Percentiles rank a stretch among this genome's conserved stretches.
phyloP scores from a whole-genome alignment of 768 basidiomycete species.

The Phaeotremella fagi region DNA sequence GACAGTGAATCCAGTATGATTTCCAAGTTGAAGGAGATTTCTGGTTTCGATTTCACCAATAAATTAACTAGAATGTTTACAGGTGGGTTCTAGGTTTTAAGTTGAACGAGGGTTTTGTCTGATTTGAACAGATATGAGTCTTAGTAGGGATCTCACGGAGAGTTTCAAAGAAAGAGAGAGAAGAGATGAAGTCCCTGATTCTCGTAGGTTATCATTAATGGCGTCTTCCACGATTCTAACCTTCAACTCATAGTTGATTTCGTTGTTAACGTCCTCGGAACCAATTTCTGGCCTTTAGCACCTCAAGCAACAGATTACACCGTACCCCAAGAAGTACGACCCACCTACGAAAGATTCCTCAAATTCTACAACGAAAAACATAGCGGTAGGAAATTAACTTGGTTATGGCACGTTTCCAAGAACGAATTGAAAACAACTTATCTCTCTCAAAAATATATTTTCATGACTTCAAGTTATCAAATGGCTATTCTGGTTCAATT shows the following conservation, averaged over 20 bases:
- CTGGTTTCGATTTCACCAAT: constrained; percentile 93
- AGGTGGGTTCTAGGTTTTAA: constrained; percentile 53
- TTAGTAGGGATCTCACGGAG: constrained; percentile 92
- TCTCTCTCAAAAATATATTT: constrained; percentile 87
- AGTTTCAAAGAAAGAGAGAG: constrained; percentile 91
- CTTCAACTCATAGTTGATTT: constrained; percentile 61
- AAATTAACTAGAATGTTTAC: constrained; percentile 97
- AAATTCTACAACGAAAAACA: constrained; percentile 91
- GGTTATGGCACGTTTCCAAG: constrained; percentile 98
- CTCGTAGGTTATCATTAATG: constrained; percentile 55
- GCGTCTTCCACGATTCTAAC: too few relatives aligned
- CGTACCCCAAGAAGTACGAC: constrained; percentile 78
- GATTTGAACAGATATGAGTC: constrained; percentile 67
- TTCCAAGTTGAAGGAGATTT: constrained; percentile 91
- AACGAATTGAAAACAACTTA: constrained; percentile 93
- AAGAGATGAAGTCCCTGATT: constrained; percentile 55
- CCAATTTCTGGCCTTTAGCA: constrained; percentile 91
- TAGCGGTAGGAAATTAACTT: constrained; percentile 86
- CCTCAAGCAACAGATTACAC: constrained; percentile 72
- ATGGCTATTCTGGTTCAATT: constrained; percentile 91
- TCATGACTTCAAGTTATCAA: constrained; percentile 93
- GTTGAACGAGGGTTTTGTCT: constrained; percentile 11
- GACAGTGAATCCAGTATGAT: constrained; percentile 98
- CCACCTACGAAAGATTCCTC: constrained; percentile 85
- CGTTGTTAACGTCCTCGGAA: constrained; percentile 86